Evolutionary conservation across 1,284 basidiomycete genomes (phyloP).

Genomic region (Taiwanofungus camphoratus): DNA sequence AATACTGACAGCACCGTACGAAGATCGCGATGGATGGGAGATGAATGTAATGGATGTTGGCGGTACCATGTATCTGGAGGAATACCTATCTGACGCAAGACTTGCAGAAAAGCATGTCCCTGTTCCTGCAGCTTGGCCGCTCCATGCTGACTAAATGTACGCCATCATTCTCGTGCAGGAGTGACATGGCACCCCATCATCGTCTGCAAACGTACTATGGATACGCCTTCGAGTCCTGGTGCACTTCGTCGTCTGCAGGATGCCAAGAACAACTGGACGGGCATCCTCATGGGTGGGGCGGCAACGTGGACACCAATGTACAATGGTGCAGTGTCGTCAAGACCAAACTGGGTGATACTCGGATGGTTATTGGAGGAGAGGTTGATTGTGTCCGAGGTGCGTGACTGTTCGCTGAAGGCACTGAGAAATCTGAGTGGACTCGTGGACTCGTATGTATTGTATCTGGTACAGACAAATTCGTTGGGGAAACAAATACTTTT

Average conservation of each 20-base stretch:
- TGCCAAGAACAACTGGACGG: conserved; percentile 17
- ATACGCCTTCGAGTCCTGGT: conserved; percentile 86
- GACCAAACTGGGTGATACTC: conserved; percentile 76
- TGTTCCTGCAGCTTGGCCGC: conserved; percentile 11
- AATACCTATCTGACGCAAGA: conserved; percentile 56
- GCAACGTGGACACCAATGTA: conserved; percentile 88
- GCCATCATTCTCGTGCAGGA: conserved; percentile 34
- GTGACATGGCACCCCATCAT: conserved; percentile 54
- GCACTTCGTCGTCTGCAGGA: conserved; percentile 46
- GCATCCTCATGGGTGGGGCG: conserved; percentile 64
- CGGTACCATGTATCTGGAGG: conserved; percentile 81
- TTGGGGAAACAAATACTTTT: conserved; percentile 56
- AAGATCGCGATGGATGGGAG: conserved; percentile 77
- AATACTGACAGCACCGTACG: conserved; percentile 75
- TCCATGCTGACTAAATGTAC: too few relatives aligned
- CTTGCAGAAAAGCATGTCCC: conserved; percentile 55
- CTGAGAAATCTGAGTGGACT: background rate
- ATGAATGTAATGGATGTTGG: conserved; percentile 80
- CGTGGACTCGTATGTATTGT: background rate
- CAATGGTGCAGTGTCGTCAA: conserved; percentile 96
- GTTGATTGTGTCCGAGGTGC: conserved; percentile 88
- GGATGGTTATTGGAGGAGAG: conserved; percentile 90
- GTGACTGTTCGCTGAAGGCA: conserved; percentile 17
- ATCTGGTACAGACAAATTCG: conserved; percentile 45
- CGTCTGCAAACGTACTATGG: conserved; percentile 66